phyloP scores from a whole-genome alignment of 1,139 yeast genomes.

The Geotrichum citri-aurantii region DNA sequence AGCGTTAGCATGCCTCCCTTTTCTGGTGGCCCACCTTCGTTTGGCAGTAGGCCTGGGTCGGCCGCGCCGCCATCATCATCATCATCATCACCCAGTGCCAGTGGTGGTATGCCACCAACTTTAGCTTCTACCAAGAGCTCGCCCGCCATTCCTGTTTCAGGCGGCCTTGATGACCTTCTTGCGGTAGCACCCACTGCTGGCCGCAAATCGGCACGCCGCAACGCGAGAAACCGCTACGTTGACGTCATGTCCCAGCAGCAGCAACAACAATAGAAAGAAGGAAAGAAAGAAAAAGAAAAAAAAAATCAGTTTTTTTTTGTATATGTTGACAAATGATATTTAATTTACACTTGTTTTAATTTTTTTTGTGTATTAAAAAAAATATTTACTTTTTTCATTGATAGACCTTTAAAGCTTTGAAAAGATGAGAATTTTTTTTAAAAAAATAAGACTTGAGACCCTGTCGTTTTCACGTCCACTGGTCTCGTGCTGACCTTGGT shows the following conservation, averaged over 20 bases:
- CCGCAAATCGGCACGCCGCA: constrained; percentile 53
- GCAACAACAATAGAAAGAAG: background rate
- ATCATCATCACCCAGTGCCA: background rate
- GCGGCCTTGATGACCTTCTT: constrained; percentile 65
- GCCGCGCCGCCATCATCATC: constrained; percentile 5
- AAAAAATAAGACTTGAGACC: too few species aligned
- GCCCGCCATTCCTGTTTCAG: constrained; percentile 19
- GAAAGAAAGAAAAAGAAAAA: background rate
- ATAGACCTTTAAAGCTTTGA: too few species aligned
- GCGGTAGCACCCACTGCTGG: constrained; percentile 41
- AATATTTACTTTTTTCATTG: too few species aligned
- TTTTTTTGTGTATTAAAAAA: background rate
- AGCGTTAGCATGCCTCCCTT: background rate
- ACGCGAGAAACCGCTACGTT: constrained; percentile 67
- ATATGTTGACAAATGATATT: too few species aligned
- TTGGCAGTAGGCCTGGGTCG: background rate
- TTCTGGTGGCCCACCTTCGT: background rate
- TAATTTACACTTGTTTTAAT: background rate
- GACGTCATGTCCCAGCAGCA: constrained; percentile 55
- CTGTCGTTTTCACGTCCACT: too few species aligned
- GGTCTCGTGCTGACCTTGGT: too few species aligned
- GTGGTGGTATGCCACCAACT: background rate
- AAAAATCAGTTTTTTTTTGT: background rate
- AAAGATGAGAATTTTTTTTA: too few species aligned
- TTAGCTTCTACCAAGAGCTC: background rate